Evolutionary conservation across 2,329 filamentous ascomycete species (phyloP).

Genomic region (Aureobasidium sp.): DNA sequence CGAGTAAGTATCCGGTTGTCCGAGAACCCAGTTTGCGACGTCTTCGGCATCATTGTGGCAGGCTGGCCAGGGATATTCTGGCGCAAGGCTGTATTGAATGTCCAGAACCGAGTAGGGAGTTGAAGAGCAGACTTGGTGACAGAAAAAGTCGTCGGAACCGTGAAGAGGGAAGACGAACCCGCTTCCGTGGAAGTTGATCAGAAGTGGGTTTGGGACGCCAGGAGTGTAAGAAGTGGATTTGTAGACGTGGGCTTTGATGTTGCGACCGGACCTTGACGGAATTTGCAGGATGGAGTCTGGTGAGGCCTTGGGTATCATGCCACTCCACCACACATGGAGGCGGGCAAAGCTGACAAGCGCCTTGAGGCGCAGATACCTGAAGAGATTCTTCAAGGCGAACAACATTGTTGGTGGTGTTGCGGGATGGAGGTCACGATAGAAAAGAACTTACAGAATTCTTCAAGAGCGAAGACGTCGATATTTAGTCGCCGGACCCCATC

Average conservation of each 20-base stretch:
- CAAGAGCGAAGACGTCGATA: neutral
- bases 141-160: constrained; percentile 33
- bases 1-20: constrained; percentile 26
- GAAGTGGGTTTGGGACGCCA: constrained; percentile 17
- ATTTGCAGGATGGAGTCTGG: constrained; percentile 13
- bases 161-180: constrained; percentile 28
- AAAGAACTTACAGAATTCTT: neutral
- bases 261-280: constrained; percentile 16
- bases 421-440: too few species aligned
- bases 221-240: neutral
- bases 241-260: constrained; percentile 21
- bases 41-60: constrained; percentile 36
- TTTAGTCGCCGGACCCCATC: neutral
- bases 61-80: constrained; percentile 36
- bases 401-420: neutral
- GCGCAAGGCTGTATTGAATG: constrained; percentile 36
- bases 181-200: constrained; percentile 28
- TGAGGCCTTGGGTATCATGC: neutral
- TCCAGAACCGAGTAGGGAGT: constrained; percentile 31
- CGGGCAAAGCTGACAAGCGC: constrained; percentile 14
- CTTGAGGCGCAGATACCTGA: constrained; percentile 16
- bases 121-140: constrained; percentile 24
- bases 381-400: neutral
- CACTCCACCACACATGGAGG: constrained; percentile 1
- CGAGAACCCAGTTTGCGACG: constrained; percentile 32